Base-by-base conservation (phyloP, 2,329 filamentous ascomycete genomes). In the Metarhizium anisopliae region DNA sequence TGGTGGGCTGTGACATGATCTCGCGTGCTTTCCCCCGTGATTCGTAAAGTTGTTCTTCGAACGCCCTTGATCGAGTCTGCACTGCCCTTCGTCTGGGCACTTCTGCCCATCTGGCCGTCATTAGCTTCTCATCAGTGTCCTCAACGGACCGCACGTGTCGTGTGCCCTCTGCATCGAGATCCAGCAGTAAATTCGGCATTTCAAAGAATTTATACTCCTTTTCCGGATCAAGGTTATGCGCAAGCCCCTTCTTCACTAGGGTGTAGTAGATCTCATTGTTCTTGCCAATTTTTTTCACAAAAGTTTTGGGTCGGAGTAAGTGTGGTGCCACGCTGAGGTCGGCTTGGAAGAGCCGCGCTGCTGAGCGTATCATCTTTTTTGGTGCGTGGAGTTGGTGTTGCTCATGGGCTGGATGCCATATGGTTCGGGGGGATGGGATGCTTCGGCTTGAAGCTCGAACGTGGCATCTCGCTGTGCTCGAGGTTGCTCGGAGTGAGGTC, bases 151-250 rank as follows among this genome's bases (percentile, higher is more conserved):
- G 75, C 43, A 81, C 77, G 50, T 69, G 64, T 1, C 62, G 67
- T 59, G 63, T 74, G 20, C 74, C 70, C 58, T 76, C 72, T 49
- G 76, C 75, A 59, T 82, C 80, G 43, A 83, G 75, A 56, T 83
- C 77, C 43, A 83, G 69, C 2, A 81, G 63, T 11, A 77, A 59
- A 18, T 70, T 54, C 13, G 75, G 71, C 45, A 77, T 66, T 29
- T 75, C 63, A 58, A 74, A 73, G 57, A 72, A 68, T n/a, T 68
- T 61, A 50, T 61, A 38, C 10, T 62, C 45, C 7, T 50, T 51
- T 1, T 60, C 57, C 0, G 30, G 35, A 32, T 62, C 61, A 3
- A 61, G 56, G 2, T 56, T 16, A 16, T 47, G 36, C 10, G 52
- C 47, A 1, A 42, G 32, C 4, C 55, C 49, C 45, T 55, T 64